Conservation (phyloP, 1,139 yeast genomes). For the Nematodospora anomalae region DNA sequence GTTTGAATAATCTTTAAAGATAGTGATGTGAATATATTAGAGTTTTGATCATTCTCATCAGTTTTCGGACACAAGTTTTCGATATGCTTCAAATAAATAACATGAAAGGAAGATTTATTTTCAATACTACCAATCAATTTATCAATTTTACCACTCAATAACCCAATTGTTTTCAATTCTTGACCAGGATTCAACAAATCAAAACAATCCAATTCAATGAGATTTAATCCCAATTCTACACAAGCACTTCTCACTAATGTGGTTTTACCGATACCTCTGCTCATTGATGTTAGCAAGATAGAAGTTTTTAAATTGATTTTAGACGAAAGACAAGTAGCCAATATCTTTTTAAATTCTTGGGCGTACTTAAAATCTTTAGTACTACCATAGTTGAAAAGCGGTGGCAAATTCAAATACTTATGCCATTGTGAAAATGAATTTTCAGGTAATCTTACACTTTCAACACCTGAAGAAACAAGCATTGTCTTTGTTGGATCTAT, state of each 20-base stretch:
- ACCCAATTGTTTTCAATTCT: slow-evolving; percentile 78
- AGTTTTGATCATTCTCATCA: slow-evolving; percentile 64
- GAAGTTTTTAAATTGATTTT: slow-evolving; percentile 55
- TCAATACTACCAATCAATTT: slow-evolving; percentile 33
- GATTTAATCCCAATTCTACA: slow-evolving; percentile 62
- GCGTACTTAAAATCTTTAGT: slow-evolving; percentile 49
- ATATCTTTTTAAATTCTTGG: slow-evolving; percentile 49
- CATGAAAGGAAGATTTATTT: slow-evolving; percentile 26
- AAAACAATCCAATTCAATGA: slow-evolving; percentile 70
- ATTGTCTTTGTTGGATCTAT: slow-evolving; percentile 67
- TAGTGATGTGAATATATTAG: slow-evolving; percentile 53
- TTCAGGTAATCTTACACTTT: slow-evolving; percentile 38
- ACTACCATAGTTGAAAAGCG: slow-evolving; percentile 33
- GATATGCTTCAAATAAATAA: slow-evolving; percentile 68
- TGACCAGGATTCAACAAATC: slow-evolving; percentile 65
- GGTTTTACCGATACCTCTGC: slow-evolving; percentile 79
- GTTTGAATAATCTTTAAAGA: slow-evolving; percentile 60
- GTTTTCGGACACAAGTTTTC: slow-evolving; percentile 70
- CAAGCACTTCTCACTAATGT: slow-evolving; percentile 59
- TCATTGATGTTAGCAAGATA: slow-evolving; percentile 64
- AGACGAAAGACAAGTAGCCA: slow-evolving; percentile 43
- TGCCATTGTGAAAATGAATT: slow-evolving; percentile 47
- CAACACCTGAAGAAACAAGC: slow-evolving; percentile 66
- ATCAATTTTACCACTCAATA: slow-evolving; percentile 74
- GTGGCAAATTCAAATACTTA: slow-evolving; percentile 45